phyloP scores from a whole-genome alignment of 2,329 filamentous ascomycete genomes.

The Xylariales sp. region DNA sequence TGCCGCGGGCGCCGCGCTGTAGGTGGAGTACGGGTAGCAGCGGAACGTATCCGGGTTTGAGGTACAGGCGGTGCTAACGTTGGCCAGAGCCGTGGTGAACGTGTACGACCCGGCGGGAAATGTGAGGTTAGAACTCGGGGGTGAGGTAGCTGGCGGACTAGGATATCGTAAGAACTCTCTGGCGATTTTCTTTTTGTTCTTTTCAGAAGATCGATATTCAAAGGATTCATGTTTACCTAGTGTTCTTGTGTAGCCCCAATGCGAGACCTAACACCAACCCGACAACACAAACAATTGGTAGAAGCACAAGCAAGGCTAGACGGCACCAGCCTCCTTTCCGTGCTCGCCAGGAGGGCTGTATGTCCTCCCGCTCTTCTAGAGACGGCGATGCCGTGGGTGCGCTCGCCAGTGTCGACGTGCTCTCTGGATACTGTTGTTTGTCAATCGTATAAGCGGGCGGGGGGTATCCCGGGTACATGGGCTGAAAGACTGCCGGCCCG shows the following conservation, averaged over 20 bases:
- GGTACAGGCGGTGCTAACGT: slow-evolving; percentile 51
- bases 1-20: slow-evolving; percentile 32
- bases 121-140: no score
- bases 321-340: slow-evolving; percentile 28
- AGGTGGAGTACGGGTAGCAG: slow-evolving; percentile 55
- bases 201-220: no score
- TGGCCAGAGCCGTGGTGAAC: slow-evolving; percentile 54
- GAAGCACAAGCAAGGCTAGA: slow-evolving; percentile 19
- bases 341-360: slow-evolving; percentile 12
- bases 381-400: no score
- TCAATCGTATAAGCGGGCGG: slow-evolving; percentile 1
- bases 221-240: no score
- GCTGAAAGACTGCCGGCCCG: no score
- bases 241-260: slow-evolving; percentile 33
- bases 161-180: no score
- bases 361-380: no score
- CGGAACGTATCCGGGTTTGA: slow-evolving; percentile 54
- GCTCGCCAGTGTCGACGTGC: background rate
- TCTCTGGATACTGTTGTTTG: background rate
- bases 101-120: slow-evolving; percentile 63
- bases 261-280: slow-evolving; percentile 35
- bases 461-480: background rate
- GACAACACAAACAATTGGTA: slow-evolving; percentile 27
- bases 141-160: no score
- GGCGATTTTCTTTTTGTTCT: no score